Evolutionary conservation across 495 filamentous ascomycete species (phyloP), one percentile per base, ranked within the genome.

Genomic region (Tuber microsphaerosporum): DNA sequence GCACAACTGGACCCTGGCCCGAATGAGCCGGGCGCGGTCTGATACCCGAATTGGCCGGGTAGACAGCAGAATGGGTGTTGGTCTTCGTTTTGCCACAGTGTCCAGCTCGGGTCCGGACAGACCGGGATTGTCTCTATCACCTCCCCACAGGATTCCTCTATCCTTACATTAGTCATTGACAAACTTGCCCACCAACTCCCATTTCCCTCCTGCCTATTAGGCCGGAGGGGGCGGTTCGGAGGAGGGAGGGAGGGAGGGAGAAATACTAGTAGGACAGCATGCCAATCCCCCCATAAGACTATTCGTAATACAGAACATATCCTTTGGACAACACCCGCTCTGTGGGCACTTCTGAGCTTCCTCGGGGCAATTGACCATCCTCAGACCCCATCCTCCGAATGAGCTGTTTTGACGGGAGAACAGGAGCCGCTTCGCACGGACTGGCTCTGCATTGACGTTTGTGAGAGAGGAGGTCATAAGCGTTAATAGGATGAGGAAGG

Each of bases 31-130:
- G 48, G 22, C 2, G 48, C 48, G 8, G 48, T 65, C 56, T 65
- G 56, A 31, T 65, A 65, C 22, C 73, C 42, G n/a, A 44, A n/a
- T 39, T 74, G 73, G 7, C 41, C 73, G 8, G 61, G 42, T 20
- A 71, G 61, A 22, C 61, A 74, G 20, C 73, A 74, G 10, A 74
- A 48, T 41, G 61, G 41, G 0, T 73, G 9, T 20, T 51, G 44
- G n/a, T 22, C 16, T 3, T 17, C 45, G n/a, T 42, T 44, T 65
- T 31, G 19, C 19, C 61, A 46, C 2, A 70, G 41, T 0, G 61
- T 74, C 73, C 73, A 74, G n/a, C 39, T 20, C 10, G 39, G 61
- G n/a, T 71, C 39, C 12, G 61, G n/a, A 39, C 73, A 74, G 86
- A 65, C 56, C 12, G 56, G 56, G 26, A 65, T 1, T 17, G 56